Evolutionary conservation across 129 eudicot species (phyloP), one percentile per base, ranked within the genome.

Genomic region (Artemisia tridentata): DNA sequence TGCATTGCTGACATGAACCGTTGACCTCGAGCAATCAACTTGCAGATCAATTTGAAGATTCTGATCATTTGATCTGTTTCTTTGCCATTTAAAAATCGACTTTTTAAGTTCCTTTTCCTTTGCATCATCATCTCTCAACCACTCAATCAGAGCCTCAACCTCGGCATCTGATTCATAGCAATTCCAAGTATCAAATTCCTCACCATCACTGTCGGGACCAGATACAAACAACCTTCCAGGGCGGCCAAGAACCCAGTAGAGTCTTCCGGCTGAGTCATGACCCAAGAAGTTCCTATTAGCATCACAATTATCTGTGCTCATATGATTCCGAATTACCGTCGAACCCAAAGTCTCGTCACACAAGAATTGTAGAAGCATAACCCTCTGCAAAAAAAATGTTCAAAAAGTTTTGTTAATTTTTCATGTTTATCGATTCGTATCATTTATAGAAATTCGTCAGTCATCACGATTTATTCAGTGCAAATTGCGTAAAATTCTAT

Each of bases 301-400:
- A 72, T 77, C 81, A 70, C 86, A 88, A 21, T 74, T 85, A 27
- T 82, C 91, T 62, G 71, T 11, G 27, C 20, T 78, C 57, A 95
- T 79, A 72, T 95, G 96, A 25, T 87, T 92, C 17, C 83, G 89
- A 43, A 95, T 38, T n/a, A 74, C 49, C 17, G 85, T 73, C 15
- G 88, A 80, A 68, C 85, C 86, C 60, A 88, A 77, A 23, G 86
- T 83, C 76, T 90, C 99, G 41, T 95, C 99, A 51, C 86, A 86
- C 83, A 95, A 80, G 67, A 86, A 81, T 58, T 84, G 91, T 76
- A 90, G 38, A 53, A 95, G 91, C 70, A 80, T 84, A 65, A 81
- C 67, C 79, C 96, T 86, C 99, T 95, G 97, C 86, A 15, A 64
- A 56, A 76, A 50, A 38, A 50, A 38, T 0, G 45, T 38, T 38